A percentile compares a stretch with the other conserved stretches of the same genome.
Conservation (phyloP, 495 filamentous ascomycete genomes). For the Acidiella bohemica region DNA sequence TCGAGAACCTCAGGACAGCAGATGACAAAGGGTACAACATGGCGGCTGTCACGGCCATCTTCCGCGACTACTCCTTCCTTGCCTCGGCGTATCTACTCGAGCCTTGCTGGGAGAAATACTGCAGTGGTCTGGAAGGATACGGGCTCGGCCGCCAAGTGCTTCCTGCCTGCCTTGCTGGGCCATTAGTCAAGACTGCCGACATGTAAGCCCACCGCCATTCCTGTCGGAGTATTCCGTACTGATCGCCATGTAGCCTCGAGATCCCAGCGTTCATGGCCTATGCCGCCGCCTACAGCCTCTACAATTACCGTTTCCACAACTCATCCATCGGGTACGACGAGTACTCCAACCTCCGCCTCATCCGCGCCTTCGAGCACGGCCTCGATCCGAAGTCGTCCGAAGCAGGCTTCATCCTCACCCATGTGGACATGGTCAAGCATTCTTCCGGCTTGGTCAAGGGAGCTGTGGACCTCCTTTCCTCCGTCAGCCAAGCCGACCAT, state of each 20-base stretch:
- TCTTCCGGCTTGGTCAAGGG: slow-evolving; percentile 59
- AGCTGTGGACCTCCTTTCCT: slow-evolving; percentile 48
- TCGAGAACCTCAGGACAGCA: slow-evolving; percentile 45
- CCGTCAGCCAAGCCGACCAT: slow-evolving; percentile 38
- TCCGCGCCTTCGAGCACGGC: slow-evolving; percentile 79
- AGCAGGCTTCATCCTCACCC: slow-evolving; percentile 63
- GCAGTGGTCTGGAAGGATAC: slow-evolving; percentile 47
- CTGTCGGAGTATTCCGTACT: not conserved
- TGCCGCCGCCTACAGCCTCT: slow-evolving; percentile 79
- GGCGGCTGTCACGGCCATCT: slow-evolving; percentile 65
- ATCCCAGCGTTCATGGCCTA: slow-evolving; percentile 93
- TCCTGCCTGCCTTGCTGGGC: slow-evolving; percentile 54
- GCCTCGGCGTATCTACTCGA: slow-evolving; percentile 83
- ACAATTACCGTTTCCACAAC: slow-evolving; percentile 67
- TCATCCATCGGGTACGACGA: slow-evolving; percentile 45
- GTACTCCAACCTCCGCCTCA: slow-evolving; percentile 67
- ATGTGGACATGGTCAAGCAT: slow-evolving; percentile 51
- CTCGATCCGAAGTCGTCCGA: slow-evolving; percentile 77
- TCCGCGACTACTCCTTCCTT: slow-evolving; percentile 81
- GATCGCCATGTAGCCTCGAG: slow-evolving; percentile 33
- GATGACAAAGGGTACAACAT: slow-evolving; percentile 43
- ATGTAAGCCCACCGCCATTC: slow-evolving; percentile 46
- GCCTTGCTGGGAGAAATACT: slow-evolving; percentile 69
- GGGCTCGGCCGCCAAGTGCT: slow-evolving; percentile 59
- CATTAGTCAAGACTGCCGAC: slow-evolving; percentile 63